Evolutionary conservation across 2,329 filamentous ascomycete genomes (phyloP).

Genomic region (Apiospora phragmitis): DNA sequence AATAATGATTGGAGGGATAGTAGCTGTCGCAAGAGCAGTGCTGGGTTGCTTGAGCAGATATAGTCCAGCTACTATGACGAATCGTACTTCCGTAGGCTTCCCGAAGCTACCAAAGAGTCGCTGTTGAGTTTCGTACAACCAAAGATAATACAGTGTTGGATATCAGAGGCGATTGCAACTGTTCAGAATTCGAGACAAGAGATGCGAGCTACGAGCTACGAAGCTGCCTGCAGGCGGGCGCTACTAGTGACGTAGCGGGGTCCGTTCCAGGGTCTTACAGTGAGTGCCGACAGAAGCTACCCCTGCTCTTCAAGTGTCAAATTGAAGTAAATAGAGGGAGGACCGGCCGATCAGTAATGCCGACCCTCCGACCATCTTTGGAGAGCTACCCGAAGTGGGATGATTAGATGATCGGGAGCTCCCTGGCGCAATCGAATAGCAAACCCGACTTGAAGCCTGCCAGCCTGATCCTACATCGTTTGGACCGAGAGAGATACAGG

Average conservation of each 20-base stretch:
- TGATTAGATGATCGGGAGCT: conserved; percentile 2
- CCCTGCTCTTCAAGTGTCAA: neutral
- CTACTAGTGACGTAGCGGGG: conserved; percentile 8
- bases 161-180: neutral
- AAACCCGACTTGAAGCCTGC: neutral
- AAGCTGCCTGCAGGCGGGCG: neutral
- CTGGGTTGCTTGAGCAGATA: neutral
- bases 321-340: neutral
- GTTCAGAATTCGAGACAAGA: neutral
- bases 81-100: neutral
- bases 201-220: neutral
- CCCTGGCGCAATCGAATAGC: neutral
- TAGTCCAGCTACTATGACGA: neutral
- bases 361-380: conserved; percentile 11
- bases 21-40: neutral
- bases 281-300: conserved; percentile 10
- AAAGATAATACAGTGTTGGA: neutral
- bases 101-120: neutral
- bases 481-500: neutral
- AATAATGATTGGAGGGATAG: neutral
- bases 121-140: neutral
- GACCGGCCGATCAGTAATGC: conserved; percentile 15
- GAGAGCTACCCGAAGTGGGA: conserved; percentile 10
- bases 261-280: neutral
- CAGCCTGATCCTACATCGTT: neutral